Base-by-base conservation (phyloP, 768 basidiomycete genomes). In the Termitomyces sp. region DNA sequence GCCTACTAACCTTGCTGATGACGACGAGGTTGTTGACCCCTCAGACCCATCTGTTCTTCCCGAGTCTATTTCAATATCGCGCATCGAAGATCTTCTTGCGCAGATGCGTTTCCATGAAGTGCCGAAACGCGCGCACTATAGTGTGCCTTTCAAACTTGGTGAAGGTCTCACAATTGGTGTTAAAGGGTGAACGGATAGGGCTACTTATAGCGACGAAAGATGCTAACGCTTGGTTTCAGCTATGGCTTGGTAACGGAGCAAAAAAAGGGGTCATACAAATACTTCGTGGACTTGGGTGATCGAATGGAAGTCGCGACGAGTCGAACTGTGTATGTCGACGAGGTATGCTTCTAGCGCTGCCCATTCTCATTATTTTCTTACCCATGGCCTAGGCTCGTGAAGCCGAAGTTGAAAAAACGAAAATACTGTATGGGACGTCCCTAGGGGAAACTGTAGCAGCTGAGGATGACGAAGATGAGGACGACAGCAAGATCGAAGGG, bases 191-290 rank as follows among this genome's bases (percentile, higher is more conserved):
- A 44, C 16, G 25, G 54, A 5, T 21, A 16, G 3, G 47, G 41
- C 56, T n/a, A 17, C 54, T 6, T 3, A 16, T 21, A 25, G 3
- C 21, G 9, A 25, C n/a, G 14, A 10, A 30, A 19, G 28, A 14
- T 14, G 34, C 14, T 58, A 23, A 50, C 19, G 23, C 14, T 30
- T 25, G 1, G 4, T 55, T 50, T 56, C 59, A 97, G 94, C 46
- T 99, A 96, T 69, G 87, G 91, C 9, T 71, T 96, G 43, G 80
- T 98, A 16, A 91, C 91, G 1, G 88, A 94, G 65, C 93, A 95
- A 71, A 89, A 81, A 68, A 95, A 88, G 69, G 89, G 91, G 0
- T 53, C 77, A 5, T 89, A 93, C 68, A 88, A 83, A 66, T 91
- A 93, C 65, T 94, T 97, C 58, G 81, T 84, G 35, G 91, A 91